Conservation (phyloP, 2,329 filamentous ascomycete genomes). For the Thelonectria olida region DNA sequence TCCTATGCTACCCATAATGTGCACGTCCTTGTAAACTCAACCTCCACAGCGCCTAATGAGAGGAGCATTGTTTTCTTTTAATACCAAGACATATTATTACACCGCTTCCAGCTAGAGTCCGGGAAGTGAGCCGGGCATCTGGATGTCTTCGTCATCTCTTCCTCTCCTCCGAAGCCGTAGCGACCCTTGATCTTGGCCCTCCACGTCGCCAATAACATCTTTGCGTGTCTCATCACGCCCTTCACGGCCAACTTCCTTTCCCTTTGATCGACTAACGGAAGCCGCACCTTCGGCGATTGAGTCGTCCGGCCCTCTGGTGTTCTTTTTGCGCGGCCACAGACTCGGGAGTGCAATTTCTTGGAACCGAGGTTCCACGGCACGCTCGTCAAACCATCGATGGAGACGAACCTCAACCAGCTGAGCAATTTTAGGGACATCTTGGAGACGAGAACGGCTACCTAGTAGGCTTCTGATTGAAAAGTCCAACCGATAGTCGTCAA, state of each 20-base stretch:
- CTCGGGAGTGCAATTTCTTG: constrained; percentile 87
- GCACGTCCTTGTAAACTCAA: not conserved
- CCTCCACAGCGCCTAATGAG: not conserved
- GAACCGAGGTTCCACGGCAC: constrained; percentile 85
- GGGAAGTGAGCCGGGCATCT: constrained; percentile 59
- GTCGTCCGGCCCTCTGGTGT: constrained; percentile 78
- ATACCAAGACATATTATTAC: constrained; percentile 20
- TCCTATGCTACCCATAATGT: not conserved
- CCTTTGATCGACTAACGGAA: constrained; percentile 62
- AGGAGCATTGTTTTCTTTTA: constrained; percentile 12
- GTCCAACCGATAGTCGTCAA: constrained; percentile 87
- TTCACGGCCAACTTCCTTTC: constrained; percentile 62
- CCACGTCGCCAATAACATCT: constrained; percentile 57
- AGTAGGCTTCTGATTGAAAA: constrained; percentile 83
- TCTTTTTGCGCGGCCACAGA: constrained; percentile 85
- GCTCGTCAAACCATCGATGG: constrained; percentile 88
- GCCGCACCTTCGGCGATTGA: constrained; percentile 55
- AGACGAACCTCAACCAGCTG: constrained; percentile 82
- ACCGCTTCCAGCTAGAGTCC: constrained; percentile 45
- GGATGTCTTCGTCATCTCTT: constrained; percentile 50
- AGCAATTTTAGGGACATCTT: constrained; percentile 89
- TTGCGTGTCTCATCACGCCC: constrained; percentile 60
- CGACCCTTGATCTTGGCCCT: constrained; percentile 47
- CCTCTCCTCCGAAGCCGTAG: constrained; percentile 52
- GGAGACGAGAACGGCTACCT: constrained; percentile 79